Evolutionary conservation across 2,329 filamentous ascomycete genomes (phyloP).

Genomic region (Penicillium italicum): DNA sequence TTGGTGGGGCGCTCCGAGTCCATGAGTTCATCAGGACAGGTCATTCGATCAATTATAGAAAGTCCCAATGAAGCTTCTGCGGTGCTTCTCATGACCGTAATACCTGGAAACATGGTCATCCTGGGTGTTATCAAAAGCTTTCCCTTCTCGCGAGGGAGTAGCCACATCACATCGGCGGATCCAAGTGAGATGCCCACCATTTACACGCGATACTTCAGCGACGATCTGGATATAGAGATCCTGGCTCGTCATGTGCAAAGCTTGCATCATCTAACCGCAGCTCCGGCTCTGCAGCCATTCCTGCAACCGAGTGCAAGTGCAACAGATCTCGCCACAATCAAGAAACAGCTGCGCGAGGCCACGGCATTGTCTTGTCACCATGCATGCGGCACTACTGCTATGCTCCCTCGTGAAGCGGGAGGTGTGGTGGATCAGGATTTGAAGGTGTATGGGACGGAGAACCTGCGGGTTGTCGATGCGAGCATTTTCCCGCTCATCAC

Average conservation of each 20-base stretch:
- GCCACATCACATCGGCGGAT: slow-evolving; percentile 8
- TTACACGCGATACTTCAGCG: slow-evolving; percentile 5
- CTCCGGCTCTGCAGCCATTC: not conserved
- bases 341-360: slow-evolving; percentile 5
- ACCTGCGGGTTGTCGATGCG: slow-evolving; percentile 37
- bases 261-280: not conserved
- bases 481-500: slow-evolving; percentile 38
- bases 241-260: slow-evolving; percentile 11
- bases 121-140: slow-evolving; percentile 8
- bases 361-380: slow-evolving; percentile 11
- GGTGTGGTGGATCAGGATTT: slow-evolving; percentile 34
- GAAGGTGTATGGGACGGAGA: slow-evolving; percentile 32
- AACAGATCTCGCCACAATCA: slow-evolving; percentile 12
- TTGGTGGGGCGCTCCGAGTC: not conserved
- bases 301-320: not conserved
- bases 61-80: slow-evolving; percentile 13
- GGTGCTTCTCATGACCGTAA: not conserved
- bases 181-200: not conserved
- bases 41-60: slow-evolving; percentile 6
- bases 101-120: slow-evolving; percentile 1
- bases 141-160: slow-evolving; percentile 16
- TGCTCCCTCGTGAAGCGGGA: slow-evolving; percentile 29
- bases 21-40: not conserved
- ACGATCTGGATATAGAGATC: slow-evolving; percentile 17
- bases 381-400: slow-evolving; percentile 21